Evolutionary conservation across 345 rosid genomes (phyloP).

Genomic region (Syzygium aromaticum): DNA sequence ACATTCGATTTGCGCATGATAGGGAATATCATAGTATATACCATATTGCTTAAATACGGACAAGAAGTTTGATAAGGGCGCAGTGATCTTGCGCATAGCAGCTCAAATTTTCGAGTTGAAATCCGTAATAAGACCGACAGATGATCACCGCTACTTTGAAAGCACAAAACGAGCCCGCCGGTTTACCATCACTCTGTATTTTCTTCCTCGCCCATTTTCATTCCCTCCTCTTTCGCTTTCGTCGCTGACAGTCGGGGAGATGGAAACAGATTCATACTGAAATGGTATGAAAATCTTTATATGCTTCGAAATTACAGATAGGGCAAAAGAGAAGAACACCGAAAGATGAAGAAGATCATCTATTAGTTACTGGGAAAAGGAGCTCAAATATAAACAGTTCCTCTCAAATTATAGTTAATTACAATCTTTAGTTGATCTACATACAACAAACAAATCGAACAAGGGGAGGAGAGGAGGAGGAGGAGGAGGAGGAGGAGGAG

Average conservation of each 20-base stretch:
- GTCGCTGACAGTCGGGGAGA: background rate
- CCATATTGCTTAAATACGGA: background rate
- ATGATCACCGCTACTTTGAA: rapidly evolving
- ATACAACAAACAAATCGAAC: background rate
- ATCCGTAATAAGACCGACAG: background rate
- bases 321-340: background rate
- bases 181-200: background rate
- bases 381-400: background rate
- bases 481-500: background rate
- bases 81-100: background rate
- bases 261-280: background rate
- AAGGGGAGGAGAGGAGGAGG: background rate
- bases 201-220: background rate
- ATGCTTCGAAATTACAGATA: background rate
- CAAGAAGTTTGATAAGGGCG: background rate
- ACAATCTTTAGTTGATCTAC: background rate
- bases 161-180: background rate
- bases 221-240: background rate
- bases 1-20: background rate
- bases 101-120: background rate
- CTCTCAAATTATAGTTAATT: background rate
- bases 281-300: background rate
- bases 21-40: background rate
- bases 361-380: background rate
- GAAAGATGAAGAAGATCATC: background rate